phyloP scores from a whole-genome alignment of 148 eudicot species.

The Cornus florida region DNA sequence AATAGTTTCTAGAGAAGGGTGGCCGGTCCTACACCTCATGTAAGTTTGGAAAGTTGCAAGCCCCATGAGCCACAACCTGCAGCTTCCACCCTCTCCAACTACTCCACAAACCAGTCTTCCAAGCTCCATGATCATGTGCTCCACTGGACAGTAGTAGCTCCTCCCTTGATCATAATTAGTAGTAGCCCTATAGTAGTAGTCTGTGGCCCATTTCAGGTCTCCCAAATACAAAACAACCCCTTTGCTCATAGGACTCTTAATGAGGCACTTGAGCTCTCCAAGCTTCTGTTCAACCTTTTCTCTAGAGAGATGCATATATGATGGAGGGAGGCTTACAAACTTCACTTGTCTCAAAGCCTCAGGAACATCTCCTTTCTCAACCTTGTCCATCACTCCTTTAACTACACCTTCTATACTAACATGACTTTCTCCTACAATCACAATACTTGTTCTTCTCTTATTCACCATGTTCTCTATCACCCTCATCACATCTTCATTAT shows the following conservation, averaged over 20 bases:
- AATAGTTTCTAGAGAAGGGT: slow-evolving; percentile 56
- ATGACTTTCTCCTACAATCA: slow-evolving; percentile 69
- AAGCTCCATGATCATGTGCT: slow-evolving; percentile 70
- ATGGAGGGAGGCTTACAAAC: slow-evolving; percentile 47
- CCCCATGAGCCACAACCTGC: slow-evolving; percentile 63
- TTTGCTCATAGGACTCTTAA: slow-evolving; percentile 48
- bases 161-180: slow-evolving; percentile 27
- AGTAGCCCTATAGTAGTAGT: slow-evolving; percentile 32
- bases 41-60: slow-evolving; percentile 80
- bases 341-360: slow-evolving; percentile 55
- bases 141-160: slow-evolving; percentile 61
- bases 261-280: slow-evolving; percentile 45
- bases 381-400: slow-evolving; percentile 46
- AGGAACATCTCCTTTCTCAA: slow-evolving; percentile 58
- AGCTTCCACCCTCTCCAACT: slow-evolving; percentile 35
- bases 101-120: slow-evolving; percentile 44
- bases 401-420: slow-evolving; percentile 49
- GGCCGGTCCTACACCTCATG: slow-evolving; percentile 54
- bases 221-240: slow-evolving; percentile 73
- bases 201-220: slow-evolving; percentile 82
- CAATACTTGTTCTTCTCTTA: slow-evolving; percentile 43
- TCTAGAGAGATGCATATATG: slow-evolving; percentile 41
- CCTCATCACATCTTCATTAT: slow-evolving; percentile 50
- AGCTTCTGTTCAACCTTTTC: slow-evolving; percentile 64
- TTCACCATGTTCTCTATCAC: slow-evolving; percentile 50